Evolutionary conservation across 306 rosid species (phyloP), one percentile per base, ranked within the genome.

Genomic region (Canavalia ensiformis): DNA sequence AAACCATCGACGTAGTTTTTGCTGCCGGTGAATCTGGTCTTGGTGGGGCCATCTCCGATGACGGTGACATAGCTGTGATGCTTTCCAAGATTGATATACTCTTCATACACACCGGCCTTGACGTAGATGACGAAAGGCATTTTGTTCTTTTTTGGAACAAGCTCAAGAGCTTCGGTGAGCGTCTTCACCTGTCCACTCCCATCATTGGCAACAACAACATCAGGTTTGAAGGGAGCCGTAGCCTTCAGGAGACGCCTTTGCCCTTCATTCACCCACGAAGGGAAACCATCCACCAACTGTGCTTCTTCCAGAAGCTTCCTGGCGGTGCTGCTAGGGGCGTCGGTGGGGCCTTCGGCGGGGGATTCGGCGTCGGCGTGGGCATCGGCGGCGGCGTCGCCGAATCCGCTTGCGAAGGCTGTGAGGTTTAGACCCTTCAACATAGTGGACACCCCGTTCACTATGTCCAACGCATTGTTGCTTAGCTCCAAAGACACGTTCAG

Each of bases 1-100:
- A 68, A 0, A 5, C 97, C 98, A 29, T 89, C 94, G 0, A 11
- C 10, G 12, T 13, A 90, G 90, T 88, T 90, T 76, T 35, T 80
- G 62, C 0, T 66, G 5, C 90, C 91, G 25, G 91, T 85, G 89
- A 96, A 84, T 70, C 11, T 89, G 59, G 97, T 92, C 83, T 81
- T 85, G 1, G 89, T 87, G 34, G 99, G 92, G 69, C 99, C 99
- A 64, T 95, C 99, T 13, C 98, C 99, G 39, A 93, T 68, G 51
- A 95, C 54, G 51, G 87, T 75, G 45, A 95, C 84, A 12, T 68
- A 37, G 2, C 68, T 68, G 91, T 69, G 78, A 10, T 2, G 2
- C 86, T 87, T 89, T 1, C 58, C 72, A 9, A 95, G 0, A 0
- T 8, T 0, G 8, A 93, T 87, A 5, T 82, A 54, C 84, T 95